These are phyloP conservation scores for Grosmannia serpens DNA, from an alignment of 2,329 filamentous ascomycete species.

Conservation along the genomic window DNA sequence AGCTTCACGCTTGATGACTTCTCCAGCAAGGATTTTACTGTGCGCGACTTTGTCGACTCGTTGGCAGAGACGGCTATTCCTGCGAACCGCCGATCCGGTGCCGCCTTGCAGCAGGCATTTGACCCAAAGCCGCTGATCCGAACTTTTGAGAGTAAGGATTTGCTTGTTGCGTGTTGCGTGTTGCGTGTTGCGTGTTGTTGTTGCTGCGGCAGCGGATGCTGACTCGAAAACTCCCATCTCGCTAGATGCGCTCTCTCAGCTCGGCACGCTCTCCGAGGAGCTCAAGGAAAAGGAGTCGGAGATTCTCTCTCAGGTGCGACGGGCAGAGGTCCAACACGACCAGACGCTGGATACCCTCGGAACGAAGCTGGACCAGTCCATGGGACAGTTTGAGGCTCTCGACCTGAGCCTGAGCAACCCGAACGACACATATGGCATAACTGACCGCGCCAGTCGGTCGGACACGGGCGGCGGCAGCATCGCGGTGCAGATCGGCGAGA, in stretches of 20 bases:
- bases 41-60: constrained; percentile 92
- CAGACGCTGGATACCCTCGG: constrained; percentile 81
- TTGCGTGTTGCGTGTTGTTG: not conserved
- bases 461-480: constrained; percentile 62
- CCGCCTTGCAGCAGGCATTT: constrained; percentile 53
- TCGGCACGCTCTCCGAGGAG: constrained; percentile 65
- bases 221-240: not conserved
- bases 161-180: no score
- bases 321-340: constrained; percentile 85
- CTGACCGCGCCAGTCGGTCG: constrained; percentile 33
- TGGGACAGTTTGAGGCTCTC: constrained; percentile 81
- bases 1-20: constrained; percentile 83
- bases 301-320: constrained; percentile 74
- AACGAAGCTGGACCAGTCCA: constrained; percentile 80
- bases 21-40: constrained; percentile 86
- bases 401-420: constrained; percentile 68
- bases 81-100: constrained; percentile 66
- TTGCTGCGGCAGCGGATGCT: constrained; percentile 15
- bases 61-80: constrained; percentile 77
- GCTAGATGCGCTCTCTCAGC: constrained; percentile 51
- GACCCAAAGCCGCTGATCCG: constrained; percentile 95
- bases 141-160: constrained; percentile 64
- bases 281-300: constrained; percentile 86
- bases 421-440: constrained; percentile 23
- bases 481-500: constrained; percentile 89